Percentiles rank a stretch among this genome's conserved stretches.
phyloP scores from a whole-genome alignment of 2,329 filamentous ascomycete genomes.

The Rutstroemia sp. region DNA sequence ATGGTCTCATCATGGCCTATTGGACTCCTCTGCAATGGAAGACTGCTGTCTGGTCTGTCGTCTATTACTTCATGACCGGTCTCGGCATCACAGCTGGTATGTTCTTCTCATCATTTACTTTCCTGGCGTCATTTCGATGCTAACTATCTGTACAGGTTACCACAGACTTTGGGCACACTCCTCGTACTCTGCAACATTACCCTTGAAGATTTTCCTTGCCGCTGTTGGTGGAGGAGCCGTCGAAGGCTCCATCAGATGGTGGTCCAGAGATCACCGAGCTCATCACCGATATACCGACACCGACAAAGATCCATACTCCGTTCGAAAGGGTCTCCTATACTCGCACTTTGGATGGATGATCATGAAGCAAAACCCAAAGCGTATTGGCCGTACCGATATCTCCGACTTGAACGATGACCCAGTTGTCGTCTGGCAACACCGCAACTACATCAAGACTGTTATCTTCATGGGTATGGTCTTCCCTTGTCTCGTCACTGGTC shows the following conservation, averaged over 20 bases:
- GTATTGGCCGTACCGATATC: constrained; percentile 81
- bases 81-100: constrained; percentile 71
- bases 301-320: constrained; percentile 85
- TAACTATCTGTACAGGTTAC: constrained; percentile 44
- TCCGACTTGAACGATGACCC: constrained; percentile 81
- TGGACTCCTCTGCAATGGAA: constrained; percentile 69
- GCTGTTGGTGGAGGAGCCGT: constrained; percentile 76
- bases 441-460: constrained; percentile 75
- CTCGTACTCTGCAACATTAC: constrained; percentile 69
- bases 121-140: neutral
- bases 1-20: constrained; percentile 65
- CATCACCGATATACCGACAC: constrained; percentile 91
- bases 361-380: constrained; percentile 88
- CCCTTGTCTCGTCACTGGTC: constrained; percentile 66
- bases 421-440: constrained; percentile 82
- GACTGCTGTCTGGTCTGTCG: constrained; percentile 65
- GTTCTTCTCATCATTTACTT: constrained; percentile 22
- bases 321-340: constrained; percentile 81
- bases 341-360: constrained; percentile 87
- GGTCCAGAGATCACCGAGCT: constrained; percentile 78
- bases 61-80: constrained; percentile 80
- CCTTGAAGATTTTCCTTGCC: constrained; percentile 75
- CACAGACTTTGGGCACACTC: constrained; percentile 83
- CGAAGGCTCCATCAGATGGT: constrained; percentile 82
- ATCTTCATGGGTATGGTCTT: constrained; percentile 70